A percentile compares a stretch with the other conserved stretches of the same genome.
These are phyloP conservation scores for Colletotrichum endophyticum DNA, from an alignment of 2,329 filamentous ascomycete species.

Conservation along the genomic window DNA sequence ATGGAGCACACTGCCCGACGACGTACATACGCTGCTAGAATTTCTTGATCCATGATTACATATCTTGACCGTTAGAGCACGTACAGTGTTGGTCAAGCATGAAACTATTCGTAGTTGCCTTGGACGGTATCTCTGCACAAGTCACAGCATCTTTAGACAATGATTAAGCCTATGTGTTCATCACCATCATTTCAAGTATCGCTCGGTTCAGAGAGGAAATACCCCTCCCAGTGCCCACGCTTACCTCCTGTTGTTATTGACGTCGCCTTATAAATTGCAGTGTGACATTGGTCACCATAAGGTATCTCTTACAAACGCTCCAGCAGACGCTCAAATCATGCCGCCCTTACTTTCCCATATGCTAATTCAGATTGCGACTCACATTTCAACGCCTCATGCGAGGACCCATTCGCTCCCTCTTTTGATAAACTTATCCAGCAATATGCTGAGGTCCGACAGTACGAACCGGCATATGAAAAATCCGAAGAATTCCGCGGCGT, in stretches of 20 bases:
- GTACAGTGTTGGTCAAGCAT: not conserved
- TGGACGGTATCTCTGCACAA: not conserved
- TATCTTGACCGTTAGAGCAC: not conserved
- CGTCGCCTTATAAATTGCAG: not conserved
- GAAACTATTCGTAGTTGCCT: not conserved
- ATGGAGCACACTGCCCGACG: not conserved
- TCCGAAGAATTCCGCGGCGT: constrained; percentile 96
- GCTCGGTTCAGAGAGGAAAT: not conserved
- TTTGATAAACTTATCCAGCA: constrained; percentile 98
- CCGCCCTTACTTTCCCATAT: not conserved
- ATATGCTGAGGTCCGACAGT: constrained; percentile 79
- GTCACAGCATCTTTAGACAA: not conserved
- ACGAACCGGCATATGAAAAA: constrained; percentile 97
- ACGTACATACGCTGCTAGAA: not conserved
- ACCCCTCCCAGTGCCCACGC: not conserved
- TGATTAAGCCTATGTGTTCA: not conserved
- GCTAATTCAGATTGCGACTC: not conserved
- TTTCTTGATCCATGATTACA: not conserved
- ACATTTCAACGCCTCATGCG: constrained; percentile 26
- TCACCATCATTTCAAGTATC: not conserved
- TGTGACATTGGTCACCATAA: not conserved
- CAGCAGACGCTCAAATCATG: not conserved
- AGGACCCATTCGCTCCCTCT: constrained; percentile 92
- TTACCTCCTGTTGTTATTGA: not conserved
- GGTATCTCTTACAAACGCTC: not conserved